phyloP scores from a whole-genome alignment of 192 early-diverging fungal species.

The Backusella circina region DNA sequence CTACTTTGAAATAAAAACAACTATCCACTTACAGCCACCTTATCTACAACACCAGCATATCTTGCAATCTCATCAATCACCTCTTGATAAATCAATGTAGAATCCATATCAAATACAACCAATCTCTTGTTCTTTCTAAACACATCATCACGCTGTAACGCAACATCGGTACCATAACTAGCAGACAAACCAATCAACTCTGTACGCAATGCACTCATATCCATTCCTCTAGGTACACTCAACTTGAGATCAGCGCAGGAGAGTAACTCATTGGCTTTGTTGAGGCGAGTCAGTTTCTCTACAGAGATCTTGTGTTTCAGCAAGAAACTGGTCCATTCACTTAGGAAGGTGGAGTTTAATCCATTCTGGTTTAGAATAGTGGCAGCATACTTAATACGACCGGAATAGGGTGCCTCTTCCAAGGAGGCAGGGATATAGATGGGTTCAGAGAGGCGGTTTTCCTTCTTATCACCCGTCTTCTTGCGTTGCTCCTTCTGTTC shows the following conservation, averaged over 20 bases:
- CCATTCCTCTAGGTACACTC: constrained; percentile 65
- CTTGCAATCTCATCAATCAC: constrained; percentile 99
- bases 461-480: constrained; percentile 23
- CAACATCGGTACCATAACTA: constrained; percentile 75
- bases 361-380: constrained; percentile 85
- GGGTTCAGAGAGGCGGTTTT: constrained; percentile 18
- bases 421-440: constrained; percentile 45
- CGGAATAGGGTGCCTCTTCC: constrained; percentile 84
- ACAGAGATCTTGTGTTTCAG: constrained; percentile 77
- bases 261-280: constrained; percentile 53
- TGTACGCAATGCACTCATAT: constrained; percentile 65
- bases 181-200: constrained; percentile 70
- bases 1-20: neutral
- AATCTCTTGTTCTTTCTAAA: constrained; percentile 88
- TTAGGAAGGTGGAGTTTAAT: constrained; percentile 69
- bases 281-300: constrained; percentile 84
- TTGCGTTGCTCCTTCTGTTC: constrained; percentile 34
- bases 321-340: constrained; percentile 77
- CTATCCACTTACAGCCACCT: constrained; percentile 72
- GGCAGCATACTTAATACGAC: constrained; percentile 82
- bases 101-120: constrained; percentile 99
- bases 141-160: constrained; percentile 84
- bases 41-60: constrained; percentile 83
- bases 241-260: constrained; percentile 84
- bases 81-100: constrained; percentile 96